Evolutionary conservation across 257 asterid genomes (phyloP).

Genomic region (Nicotiana obtusifolia): DNA sequence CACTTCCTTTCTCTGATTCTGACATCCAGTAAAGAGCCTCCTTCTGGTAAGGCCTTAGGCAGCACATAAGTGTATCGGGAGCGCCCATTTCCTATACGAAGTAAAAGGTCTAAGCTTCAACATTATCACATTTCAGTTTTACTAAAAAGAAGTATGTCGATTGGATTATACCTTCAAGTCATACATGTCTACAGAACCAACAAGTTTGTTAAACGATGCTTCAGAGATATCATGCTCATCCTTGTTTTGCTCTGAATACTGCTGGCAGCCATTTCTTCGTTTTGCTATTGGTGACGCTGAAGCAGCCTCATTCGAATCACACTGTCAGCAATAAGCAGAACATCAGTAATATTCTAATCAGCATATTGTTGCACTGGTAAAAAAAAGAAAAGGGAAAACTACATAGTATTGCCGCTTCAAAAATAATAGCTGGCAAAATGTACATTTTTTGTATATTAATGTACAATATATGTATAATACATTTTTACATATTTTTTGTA

Average conservation of each 20-base stretch:
- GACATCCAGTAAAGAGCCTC: constrained; percentile 91
- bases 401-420: too few relatives aligned
- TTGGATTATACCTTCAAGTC: constrained; percentile 52
- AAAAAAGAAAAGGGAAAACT: too few relatives aligned
- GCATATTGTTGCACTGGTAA: too few relatives aligned
- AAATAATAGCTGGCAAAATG: too few relatives aligned
- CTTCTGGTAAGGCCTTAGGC: constrained; percentile 74
- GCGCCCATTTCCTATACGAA: constrained; percentile 71
- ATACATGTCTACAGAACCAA: constrained; percentile 74
- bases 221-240: constrained; percentile 60
- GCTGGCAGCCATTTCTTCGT: constrained; percentile 45
- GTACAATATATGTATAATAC: too few relatives aligned
- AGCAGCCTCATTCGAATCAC: constrained; percentile 25
- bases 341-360: background rate
- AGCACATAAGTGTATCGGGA: constrained; percentile 53
- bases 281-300: constrained; percentile 37
- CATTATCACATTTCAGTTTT: background rate
- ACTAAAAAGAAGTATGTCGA: background rate
- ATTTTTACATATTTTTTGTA: too few relatives aligned
- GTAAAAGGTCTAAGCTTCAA: background rate
- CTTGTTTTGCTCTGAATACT: constrained; percentile 27
- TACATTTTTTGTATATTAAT: too few relatives aligned
- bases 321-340: constrained; percentile 31
- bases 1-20: constrained; percentile 55
- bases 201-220: constrained; percentile 67